Base-by-base conservation (phyloP, 2,329 filamentous ascomycete species). In the Cyphellophora attinorum region DNA sequence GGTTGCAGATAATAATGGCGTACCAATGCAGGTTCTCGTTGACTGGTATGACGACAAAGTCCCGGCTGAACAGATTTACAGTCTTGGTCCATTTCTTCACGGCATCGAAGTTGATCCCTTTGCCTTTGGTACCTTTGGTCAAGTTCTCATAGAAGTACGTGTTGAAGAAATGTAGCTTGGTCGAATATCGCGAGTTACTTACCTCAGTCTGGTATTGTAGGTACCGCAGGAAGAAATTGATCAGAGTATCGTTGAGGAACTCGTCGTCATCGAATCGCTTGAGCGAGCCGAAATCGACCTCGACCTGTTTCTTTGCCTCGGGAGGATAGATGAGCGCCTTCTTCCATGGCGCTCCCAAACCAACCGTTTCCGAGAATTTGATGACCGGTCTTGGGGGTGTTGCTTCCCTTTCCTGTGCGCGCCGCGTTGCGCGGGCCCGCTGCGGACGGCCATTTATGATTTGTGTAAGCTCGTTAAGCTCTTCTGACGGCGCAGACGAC, bases 1-100 rank as follows among this genome's bases (percentile, higher is more conserved):
- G 70, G 51, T 98, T 94, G 70, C 85, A 94, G 34, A 98, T 89
- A 37, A 98, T 89, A 11, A 85, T 86, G 45, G 96, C 65, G 58
- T 91, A 96, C 91, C 93, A 98, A 57, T 98, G 91, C 2, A 68
- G 62, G 46, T 76, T 67, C 53, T 95, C 83, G 49, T 94, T 93
- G 55, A 98, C 85, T 0, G 91, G 91, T 5, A 98, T 81, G 8
- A 96, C 70, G 39, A 96, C 78, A 55, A 88, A 95, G 53, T 94
- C 85, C 48, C 84, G 86, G 5, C 69, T 72, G 51, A 96, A 84
- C 6, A 98, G 61, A 52, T 98, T 84, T 14, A 89, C 70, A 47
- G 79, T 85, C 19, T 81, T 70, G 1, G 91, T 96, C 91, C 91
- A 98, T 28, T 76, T 74, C 54, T 81, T 77, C 37, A 98, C 88